Base-by-base conservation (phyloP, 768 basidiomycete genomes). In the Collybia nuda region DNA sequence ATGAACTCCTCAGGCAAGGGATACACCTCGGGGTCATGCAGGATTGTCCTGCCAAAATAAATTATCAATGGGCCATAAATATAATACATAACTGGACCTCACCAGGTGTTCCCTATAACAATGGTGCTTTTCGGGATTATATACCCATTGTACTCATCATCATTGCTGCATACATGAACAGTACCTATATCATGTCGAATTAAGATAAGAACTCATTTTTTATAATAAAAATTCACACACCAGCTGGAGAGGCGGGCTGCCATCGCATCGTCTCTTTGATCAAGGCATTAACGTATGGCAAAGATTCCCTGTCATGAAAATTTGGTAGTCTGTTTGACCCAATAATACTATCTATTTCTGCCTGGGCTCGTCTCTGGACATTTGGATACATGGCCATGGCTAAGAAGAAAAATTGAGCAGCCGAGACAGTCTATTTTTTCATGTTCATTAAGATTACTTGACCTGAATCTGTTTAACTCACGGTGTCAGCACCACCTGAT, bases 191-290 rank as follows among this genome's bases (percentile, higher is more conserved):
- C 38, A 21, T 14, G 17, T 21, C 32, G 11, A 15, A 21, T 9
- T 14, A 18, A 5, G 24, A 38, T 21, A 12, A 19, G 42, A 14
- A 1, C 14, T 6, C 1, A 23, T 29, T 2, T 19, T 29, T 2
- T 19, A 36, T 32, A 17, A 15, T 36, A 29, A 19, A 45, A 35
- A 6, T 36, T 21, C 15, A 4, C 54, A 29, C 32, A 58, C 57
- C 47, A 2, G 55, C 24, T 21, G 57, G 57, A 23, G 52, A 47
- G 15, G 52, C 52, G 12, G 49, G 48, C 24, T 50, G 47, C 58
- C 58, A 59, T 40, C 58, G 47, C 18, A 59, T 46, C 5, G 53
- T 46, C 40, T 59, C 58, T 32, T 56, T 56, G 41, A 59, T 49
- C 17, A 59, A 23, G 40, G 55, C 54, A 26, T 59, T 55, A 40